These are phyloP conservation scores for Botryosphaeria agaves DNA, from an alignment of 2,329 filamentous ascomycete genomes.

Conservation along the genomic window DNA sequence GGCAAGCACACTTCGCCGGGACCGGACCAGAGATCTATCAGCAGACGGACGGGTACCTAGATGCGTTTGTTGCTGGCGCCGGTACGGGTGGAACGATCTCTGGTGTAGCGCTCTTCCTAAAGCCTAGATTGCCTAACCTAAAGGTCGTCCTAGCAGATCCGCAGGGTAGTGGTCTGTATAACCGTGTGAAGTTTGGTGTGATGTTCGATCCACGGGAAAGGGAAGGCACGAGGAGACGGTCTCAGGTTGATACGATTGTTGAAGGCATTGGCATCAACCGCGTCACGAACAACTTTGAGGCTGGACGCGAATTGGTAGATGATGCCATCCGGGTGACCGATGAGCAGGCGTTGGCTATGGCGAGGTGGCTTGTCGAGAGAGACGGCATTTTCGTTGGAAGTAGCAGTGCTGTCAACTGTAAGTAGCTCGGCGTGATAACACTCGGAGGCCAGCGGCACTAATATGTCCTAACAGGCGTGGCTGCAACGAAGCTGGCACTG, in stretches of 20 bases:
- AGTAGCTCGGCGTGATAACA: slow-evolving; percentile 12
- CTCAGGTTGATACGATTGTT: slow-evolving; percentile 89
- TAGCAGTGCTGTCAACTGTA: slow-evolving; percentile 90
- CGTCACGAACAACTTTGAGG: slow-evolving; percentile 84
- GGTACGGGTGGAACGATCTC: slow-evolving; percentile 90
- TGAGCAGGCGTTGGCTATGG: slow-evolving; percentile 80
- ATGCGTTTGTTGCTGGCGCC: slow-evolving; percentile 84
- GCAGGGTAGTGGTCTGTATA: slow-evolving; percentile 83
- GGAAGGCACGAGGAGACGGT: slow-evolving; percentile 75
- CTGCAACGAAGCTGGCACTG: slow-evolving; percentile 52
- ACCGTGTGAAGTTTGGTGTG: slow-evolving; percentile 80
- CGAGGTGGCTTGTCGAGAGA: slow-evolving; percentile 87
- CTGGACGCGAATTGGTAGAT: slow-evolving; percentile 69
- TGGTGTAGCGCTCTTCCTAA: slow-evolving; percentile 70
- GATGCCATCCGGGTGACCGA: slow-evolving; percentile 83
- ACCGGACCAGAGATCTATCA: slow-evolving; percentile 82
- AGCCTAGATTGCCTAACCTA: slow-evolving; percentile 47
- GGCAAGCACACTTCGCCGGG: slow-evolving; percentile 59
- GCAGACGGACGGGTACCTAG: slow-evolving; percentile 57
- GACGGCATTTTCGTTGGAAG: slow-evolving; percentile 92
- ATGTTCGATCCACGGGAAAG: slow-evolving; percentile 85
- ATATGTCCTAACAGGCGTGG: slow-evolving; percentile 30
- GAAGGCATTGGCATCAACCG: slow-evolving; percentile 94
- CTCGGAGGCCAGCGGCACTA: neutral
- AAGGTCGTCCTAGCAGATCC: slow-evolving; percentile 79